These are phyloP conservation scores for Suillus placidus DNA, from an alignment of 768 basidiomycete genomes.

Conservation along the genomic window DNA sequence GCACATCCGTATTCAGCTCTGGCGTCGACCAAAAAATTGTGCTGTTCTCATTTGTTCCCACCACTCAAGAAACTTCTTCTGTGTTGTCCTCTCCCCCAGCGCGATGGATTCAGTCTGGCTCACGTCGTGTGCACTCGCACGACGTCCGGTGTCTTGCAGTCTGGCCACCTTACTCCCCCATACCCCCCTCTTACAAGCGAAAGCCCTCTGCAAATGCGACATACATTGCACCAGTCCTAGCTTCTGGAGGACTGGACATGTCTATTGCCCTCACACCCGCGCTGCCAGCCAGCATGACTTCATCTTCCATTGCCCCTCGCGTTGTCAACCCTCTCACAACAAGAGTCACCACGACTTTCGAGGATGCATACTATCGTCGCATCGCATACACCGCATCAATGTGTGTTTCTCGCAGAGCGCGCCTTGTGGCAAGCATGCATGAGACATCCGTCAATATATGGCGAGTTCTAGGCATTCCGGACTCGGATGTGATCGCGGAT, in stretches of 20 bases:
- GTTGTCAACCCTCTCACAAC: constrained; percentile 70
- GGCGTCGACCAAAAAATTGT: constrained; percentile 83
- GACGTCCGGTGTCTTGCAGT: constrained; percentile 88
- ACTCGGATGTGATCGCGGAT: constrained; percentile 26
- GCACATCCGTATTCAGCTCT: constrained; percentile 83
- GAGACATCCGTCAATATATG: constrained; percentile 78
- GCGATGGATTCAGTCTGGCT: constrained; percentile 83
- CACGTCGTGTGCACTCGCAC: constrained; percentile 89
- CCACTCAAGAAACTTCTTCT: constrained; percentile 36
- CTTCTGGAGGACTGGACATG: constrained; percentile 95
- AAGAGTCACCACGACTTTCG: constrained; percentile 71
- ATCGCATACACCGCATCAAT: constrained; percentile 67
- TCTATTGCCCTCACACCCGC: constrained; percentile 79
- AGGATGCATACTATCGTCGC: constrained; percentile 78
- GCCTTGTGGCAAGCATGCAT: constrained; percentile 67
- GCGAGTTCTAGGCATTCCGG: constrained; percentile 59
- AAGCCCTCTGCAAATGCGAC: constrained; percentile 42
- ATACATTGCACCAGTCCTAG: constrained; percentile 78
- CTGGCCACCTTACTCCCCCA: constrained; percentile 82
- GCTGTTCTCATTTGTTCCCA: constrained; percentile 64
- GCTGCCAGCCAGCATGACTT: constrained; percentile 50
- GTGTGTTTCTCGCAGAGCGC: constrained; percentile 59
- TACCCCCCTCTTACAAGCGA: constrained; percentile 56
- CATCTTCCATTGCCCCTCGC: constrained; percentile 49
- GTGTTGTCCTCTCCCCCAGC: constrained; percentile 29